Conservation (phyloP, 2,329 filamentous ascomycete species). For the Fusarium brevicatenulatum region DNA sequence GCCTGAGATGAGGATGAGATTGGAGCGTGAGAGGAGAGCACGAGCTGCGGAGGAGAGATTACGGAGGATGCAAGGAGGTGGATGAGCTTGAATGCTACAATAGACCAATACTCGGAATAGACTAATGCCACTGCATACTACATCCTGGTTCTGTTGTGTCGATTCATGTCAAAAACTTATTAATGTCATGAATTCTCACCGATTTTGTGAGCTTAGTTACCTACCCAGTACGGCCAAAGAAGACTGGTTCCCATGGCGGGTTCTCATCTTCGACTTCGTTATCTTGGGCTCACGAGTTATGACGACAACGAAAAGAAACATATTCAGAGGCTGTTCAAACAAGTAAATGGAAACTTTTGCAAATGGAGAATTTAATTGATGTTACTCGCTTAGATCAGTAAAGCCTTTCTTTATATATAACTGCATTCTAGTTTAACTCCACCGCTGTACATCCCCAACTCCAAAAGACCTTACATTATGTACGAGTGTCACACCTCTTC, state of each 20-base stretch:
- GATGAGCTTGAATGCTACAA: constrained; percentile 12
- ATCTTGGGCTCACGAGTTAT: not conserved
- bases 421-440: not conserved
- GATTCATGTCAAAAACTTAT: not conserved
- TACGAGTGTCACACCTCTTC: not conserved
- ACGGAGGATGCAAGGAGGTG: constrained; percentile 62
- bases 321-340: not conserved
- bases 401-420: not conserved
- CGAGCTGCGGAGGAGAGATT: constrained; percentile 92
- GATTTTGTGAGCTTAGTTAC: too few relatives aligned
- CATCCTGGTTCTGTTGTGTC: not conserved
- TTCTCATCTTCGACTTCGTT: not conserved
- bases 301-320: rapidly evolving
- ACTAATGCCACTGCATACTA: not conserved
- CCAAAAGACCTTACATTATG: not conserved
- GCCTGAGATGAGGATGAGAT: constrained; percentile 82
- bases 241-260: not conserved
- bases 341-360: not conserved
- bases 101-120: not conserved
- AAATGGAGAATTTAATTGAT: not conserved
- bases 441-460: too few relatives aligned
- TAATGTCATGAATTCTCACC: too few relatives aligned
- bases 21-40: constrained; percentile 90
- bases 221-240: too few relatives aligned
- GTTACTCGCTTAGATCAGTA: not conserved